Base-by-base conservation (phyloP, 495 filamentous ascomycete genomes). In the Penicillium taxi region DNA sequence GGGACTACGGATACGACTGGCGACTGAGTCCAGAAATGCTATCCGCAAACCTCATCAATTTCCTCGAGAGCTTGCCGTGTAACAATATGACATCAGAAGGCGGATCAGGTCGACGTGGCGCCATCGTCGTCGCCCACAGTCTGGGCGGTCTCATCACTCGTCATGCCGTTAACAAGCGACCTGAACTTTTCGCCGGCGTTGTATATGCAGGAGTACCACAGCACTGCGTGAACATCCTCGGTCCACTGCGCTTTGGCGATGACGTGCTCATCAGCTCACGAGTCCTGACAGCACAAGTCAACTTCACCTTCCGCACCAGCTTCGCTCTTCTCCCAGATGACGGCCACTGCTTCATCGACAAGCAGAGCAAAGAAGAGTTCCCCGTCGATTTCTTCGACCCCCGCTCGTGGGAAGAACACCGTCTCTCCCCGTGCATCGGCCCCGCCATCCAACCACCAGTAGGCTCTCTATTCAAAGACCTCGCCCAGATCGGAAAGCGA, bases 1-100 rank as follows among this genome's bases (percentile, higher is more conserved):
- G 83, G 59, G 81, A 96, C 44, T 98, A 91, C 48, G 88, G 91
- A 20, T 98, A 94, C 52, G 90, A 98, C 56, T 98, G 90, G 90
- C 76, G 91, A 19, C 64, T 98, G 36, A 86, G 83, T 41, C 91
- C 91, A 1, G 74, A 84, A 48, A 61, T 90, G 1, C 72, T 93
- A 2, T 86, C 82, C 1, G 63, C 68, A 7, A 73, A 73, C 32
- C 61, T 98, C 5, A 73, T 81, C 18, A 53, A 67, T 20, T 95
- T 82, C 43, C 64, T 98, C 9, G 77, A 85, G 55, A 66, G 59
- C 4, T 64, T 98, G 2, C 84, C 78, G 1, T 89, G 78, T 26
- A 95, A 96, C 57, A 37, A 41, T 11, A 20, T 35, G 2, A 14
- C 44, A 19, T 28, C 37, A 2, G 37, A 37, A 3, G 26, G 45